A percentile compares a stretch with the other conserved stretches of the same genome.
These are phyloP conservation scores for Cladosporium austrohemisphaericum DNA, from an alignment of 2,329 filamentous ascomycete species.

Conservation along the genomic window DNA sequence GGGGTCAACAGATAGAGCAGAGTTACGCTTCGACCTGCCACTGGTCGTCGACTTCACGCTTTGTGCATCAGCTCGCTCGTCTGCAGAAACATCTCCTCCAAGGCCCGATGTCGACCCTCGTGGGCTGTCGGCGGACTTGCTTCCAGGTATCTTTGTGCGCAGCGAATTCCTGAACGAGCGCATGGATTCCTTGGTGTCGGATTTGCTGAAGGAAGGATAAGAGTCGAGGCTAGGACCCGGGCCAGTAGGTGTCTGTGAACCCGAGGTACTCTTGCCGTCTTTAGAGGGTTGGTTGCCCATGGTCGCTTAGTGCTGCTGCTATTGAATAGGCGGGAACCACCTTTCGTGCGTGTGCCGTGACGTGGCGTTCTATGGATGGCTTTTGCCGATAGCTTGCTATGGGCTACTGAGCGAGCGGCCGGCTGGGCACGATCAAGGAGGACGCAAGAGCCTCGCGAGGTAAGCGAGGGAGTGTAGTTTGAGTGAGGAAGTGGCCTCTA, in stretches of 20 bases:
- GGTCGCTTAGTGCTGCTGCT: background rate
- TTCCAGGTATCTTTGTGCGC: constrained; percentile 82
- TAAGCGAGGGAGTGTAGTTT: too few species aligned
- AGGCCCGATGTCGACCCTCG: constrained; percentile 66
- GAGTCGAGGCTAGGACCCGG: constrained; percentile 66
- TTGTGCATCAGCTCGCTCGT: constrained; percentile 71
- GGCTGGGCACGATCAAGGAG: too few species aligned
- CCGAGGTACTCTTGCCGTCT: constrained; percentile 43
- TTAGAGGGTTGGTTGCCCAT: constrained; percentile 79
- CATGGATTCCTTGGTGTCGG: constrained; percentile 88
- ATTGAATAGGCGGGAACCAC: background rate
- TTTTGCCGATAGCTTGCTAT: too few species aligned
- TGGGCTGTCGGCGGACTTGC: constrained; percentile 67
- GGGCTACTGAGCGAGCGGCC: too few species aligned
- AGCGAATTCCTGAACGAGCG: constrained; percentile 78
- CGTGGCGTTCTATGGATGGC: too few species aligned
- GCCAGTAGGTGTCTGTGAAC: constrained; percentile 42
- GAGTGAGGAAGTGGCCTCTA: too few species aligned
- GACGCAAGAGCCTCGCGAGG: too few species aligned
- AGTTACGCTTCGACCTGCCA: constrained; percentile 35
- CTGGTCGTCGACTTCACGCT: constrained; percentile 71
- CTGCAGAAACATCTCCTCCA: constrained; percentile 43
- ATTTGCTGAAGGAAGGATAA: constrained; percentile 86
- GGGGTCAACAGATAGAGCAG: constrained; percentile 30
- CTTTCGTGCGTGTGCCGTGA: too few species aligned